phyloP scores from a whole-genome alignment of 169 alveolate species.

The Amoebophrya sp. region DNA sequence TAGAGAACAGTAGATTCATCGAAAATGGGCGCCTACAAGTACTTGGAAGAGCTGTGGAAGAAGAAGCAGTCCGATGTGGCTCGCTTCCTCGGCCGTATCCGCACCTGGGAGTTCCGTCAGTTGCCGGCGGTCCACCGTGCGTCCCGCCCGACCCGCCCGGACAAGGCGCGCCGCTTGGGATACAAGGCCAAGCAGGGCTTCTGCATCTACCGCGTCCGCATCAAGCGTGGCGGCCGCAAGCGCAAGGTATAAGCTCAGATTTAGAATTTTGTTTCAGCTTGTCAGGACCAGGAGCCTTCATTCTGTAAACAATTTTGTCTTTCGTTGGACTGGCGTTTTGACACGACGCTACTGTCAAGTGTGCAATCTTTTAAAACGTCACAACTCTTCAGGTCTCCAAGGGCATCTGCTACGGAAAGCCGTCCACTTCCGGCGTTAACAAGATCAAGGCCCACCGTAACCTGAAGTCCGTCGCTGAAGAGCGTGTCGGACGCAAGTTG shows the following conservation, averaged over 20 bases:
- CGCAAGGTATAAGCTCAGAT: constrained; percentile 58
- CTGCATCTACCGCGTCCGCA: constrained; percentile 96
- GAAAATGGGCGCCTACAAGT: constrained; percentile 92
- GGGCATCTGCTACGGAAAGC: constrained; percentile 99
- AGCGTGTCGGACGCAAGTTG: constrained; percentile 92
- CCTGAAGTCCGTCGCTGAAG: constrained; percentile 96
- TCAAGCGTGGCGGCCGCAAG: constrained; percentile 99
- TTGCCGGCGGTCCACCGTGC: constrained; percentile 95
- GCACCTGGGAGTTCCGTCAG: constrained; percentile 99
- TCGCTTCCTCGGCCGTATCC: constrained; percentile 93
- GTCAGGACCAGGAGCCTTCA: constrained; percentile 10
- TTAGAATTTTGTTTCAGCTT: background rate
- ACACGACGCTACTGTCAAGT: too few relatives aligned
- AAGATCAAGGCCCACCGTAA: constrained; percentile 92
- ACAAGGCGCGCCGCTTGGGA: constrained; percentile 94
- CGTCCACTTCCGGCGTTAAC: constrained; percentile 82
- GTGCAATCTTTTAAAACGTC: too few relatives aligned
- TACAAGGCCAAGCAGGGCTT: constrained; percentile 99
- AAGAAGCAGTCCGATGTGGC: constrained; percentile 98
- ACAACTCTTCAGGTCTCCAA: constrained; percentile 77
- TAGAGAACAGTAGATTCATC: too few relatives aligned
- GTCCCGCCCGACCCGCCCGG: constrained; percentile 90
- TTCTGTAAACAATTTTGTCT: too few relatives aligned
- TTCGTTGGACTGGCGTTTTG: too few relatives aligned
- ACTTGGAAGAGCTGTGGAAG: constrained; percentile 97